These are phyloP conservation scores for Sordaria brevicollis DNA, from an alignment of 495 filamentous ascomycete species.

Conservation along the genomic window DNA sequence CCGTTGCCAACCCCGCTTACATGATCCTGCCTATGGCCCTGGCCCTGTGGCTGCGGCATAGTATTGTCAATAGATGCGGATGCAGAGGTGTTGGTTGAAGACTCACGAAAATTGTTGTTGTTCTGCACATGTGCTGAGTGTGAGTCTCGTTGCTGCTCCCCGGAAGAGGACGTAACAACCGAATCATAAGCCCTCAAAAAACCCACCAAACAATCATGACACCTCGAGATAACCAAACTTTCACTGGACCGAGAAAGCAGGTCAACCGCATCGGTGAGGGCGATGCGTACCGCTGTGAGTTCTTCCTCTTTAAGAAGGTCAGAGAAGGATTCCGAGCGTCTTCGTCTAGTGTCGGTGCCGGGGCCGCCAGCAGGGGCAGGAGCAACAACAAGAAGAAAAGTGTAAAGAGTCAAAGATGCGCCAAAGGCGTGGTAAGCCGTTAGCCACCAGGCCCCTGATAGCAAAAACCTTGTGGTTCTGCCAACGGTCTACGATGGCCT, in stretches of 20 bases:
- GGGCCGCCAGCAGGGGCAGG: too few species aligned
- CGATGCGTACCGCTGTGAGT: neutral
- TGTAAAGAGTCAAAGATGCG: neutral
- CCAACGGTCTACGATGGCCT: neutral
- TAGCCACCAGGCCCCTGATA: neutral
- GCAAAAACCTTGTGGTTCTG: neutral
- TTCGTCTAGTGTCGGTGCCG: too few species aligned
- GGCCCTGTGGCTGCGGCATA: too few species aligned
- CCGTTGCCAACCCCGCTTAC: neutral
- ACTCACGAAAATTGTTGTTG: neutral
- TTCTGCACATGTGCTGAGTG: neutral
- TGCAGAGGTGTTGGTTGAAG: neutral
- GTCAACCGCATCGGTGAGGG: neutral
- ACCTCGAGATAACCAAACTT: neutral
- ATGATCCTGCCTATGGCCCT: neutral
- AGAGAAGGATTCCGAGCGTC: too few species aligned
- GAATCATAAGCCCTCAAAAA: neutral
- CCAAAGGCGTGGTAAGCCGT: neutral
- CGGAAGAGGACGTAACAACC: too few species aligned
- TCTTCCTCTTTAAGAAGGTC: neutral
- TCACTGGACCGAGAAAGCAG: neutral
- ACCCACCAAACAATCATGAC: neutral
- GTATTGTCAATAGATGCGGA: neutral
- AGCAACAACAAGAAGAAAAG: neutral
- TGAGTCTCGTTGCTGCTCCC: neutral